Evolutionary conservation across 2,329 filamentous ascomycete species (phyloP).

Genomic region (Xylaria sp.): DNA sequence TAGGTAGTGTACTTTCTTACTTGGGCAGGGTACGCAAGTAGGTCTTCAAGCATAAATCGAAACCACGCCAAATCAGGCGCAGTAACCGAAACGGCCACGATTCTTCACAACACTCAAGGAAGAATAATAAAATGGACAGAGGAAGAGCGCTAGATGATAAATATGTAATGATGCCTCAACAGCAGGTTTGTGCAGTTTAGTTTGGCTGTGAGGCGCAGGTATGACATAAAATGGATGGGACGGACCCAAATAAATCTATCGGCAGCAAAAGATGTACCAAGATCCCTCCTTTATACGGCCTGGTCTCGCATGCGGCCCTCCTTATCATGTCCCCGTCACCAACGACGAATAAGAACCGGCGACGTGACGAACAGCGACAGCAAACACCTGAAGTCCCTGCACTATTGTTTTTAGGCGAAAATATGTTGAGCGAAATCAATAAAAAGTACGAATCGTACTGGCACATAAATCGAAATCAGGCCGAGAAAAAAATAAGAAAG

Average conservation of each 20-base stretch:
- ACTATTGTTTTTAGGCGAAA: slow-evolving; percentile 4
- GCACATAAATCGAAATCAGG: slow-evolving; percentile 11
- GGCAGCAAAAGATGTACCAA: slow-evolving; percentile 37
- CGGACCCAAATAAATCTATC: slow-evolving; percentile 34
- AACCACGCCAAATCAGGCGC: slow-evolving; percentile 4
- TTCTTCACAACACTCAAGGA: not conserved
- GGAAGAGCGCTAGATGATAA: not conserved
- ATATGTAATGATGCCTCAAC: slow-evolving; percentile 16
- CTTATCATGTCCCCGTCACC: slow-evolving; percentile 33
- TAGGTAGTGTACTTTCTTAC: not conserved
- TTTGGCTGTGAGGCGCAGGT: slow-evolving; percentile 32
- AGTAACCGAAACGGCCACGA: not conserved
- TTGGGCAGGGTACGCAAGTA: not conserved
- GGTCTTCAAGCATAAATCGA: slow-evolving; percentile 12
- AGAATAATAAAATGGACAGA: not conserved
- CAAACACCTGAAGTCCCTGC: slow-evolving; percentile 7
- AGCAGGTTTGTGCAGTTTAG: slow-evolving; percentile 26
- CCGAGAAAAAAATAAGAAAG: slow-evolving; percentile 11
- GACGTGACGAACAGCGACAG: slow-evolving; percentile 15
- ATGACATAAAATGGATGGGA: slow-evolving; percentile 37
- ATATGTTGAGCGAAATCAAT: slow-evolving; percentile 4
- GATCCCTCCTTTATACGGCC: slow-evolving; percentile 28
- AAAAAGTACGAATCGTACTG: slow-evolving; percentile 4
- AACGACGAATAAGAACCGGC: slow-evolving; percentile 27
- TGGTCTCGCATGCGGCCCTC: slow-evolving; percentile 29